Conservation (phyloP, 257 asterid genomes). For the Leonotis leonurus region DNA sequence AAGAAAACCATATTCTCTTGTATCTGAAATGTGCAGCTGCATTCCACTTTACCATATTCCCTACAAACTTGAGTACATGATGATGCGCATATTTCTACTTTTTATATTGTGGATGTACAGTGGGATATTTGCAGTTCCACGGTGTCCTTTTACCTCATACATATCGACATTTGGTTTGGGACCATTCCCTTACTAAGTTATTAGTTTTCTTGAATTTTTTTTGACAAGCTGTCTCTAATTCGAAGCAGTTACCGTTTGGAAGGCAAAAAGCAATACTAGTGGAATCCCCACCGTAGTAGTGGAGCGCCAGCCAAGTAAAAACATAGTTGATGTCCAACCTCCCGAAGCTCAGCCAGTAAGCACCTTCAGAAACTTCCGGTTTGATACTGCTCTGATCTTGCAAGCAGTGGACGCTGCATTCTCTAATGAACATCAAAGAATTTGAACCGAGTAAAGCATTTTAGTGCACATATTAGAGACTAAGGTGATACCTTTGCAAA, state of each 20-base stretch:
- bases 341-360: constrained; percentile 39
- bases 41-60: no score
- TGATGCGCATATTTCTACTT: no score
- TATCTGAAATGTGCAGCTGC: no score
- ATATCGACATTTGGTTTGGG: no score
- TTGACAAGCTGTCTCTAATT: constrained; percentile 7
- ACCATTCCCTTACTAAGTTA: no score
- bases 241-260: constrained; percentile 69
- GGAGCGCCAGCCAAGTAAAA: constrained; percentile 49
- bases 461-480: constrained; percentile 11
- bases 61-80: no score
- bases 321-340: constrained; percentile 24
- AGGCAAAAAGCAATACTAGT: constrained; percentile 47
- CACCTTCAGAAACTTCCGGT: constrained; percentile 65
- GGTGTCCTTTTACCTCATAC: no score
- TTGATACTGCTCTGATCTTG: constrained; percentile 51
- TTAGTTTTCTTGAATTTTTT: background rate
- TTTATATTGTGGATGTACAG: no score
- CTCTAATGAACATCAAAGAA: constrained; percentile 23
- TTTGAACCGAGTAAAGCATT: constrained; percentile 5
- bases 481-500: background rate
- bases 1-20: no score
- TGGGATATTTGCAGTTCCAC: no score
- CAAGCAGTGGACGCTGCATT: constrained; percentile 61
- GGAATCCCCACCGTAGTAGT: constrained; percentile 44